phyloP scores from a whole-genome alignment of 2,329 filamentous ascomycete species.

The Trichothecium sympodiale region DNA sequence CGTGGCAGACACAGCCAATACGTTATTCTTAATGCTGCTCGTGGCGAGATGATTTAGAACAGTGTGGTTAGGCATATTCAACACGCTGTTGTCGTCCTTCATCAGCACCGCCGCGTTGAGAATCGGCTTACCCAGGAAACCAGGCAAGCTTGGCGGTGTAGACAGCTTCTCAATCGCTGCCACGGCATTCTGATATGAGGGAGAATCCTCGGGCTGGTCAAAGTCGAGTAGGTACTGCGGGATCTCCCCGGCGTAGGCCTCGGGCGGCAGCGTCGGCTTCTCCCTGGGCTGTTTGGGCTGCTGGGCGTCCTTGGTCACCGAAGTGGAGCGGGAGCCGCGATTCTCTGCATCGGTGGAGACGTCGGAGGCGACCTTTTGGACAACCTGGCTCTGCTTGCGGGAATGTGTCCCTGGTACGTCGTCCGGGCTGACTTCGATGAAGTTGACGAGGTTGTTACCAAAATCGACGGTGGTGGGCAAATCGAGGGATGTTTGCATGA shows the following conservation, averaged over 20 bases:
- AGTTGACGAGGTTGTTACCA: constrained; percentile 96
- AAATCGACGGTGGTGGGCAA: constrained; percentile 95
- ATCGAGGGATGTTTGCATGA: constrained; percentile 80
- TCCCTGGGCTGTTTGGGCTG: constrained; percentile 32
- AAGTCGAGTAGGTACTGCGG: constrained; percentile 80
- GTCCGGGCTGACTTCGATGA: constrained; percentile 82
- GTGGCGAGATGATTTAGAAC: constrained; percentile 94
- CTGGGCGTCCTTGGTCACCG: constrained; percentile 1
- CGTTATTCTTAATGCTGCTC: constrained; percentile 94
- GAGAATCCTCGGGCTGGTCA: constrained; percentile 72
- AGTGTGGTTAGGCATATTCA: constrained; percentile 95
- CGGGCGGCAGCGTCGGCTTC: constrained; percentile 43
- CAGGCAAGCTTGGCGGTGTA: constrained; percentile 72
- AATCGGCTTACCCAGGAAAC: constrained; percentile 90
- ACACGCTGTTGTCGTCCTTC: constrained; percentile 95
- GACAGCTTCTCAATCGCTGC: constrained; percentile 69
- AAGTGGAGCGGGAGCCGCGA: constrained; percentile 3
- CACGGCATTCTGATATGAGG: constrained; percentile 62
- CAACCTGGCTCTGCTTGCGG: constrained; percentile 9
- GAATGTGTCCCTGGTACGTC: constrained; percentile 36
- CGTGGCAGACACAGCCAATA: constrained; percentile 88
- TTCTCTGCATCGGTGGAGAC: constrained; percentile 16
- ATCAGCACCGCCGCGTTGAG: constrained; percentile 82
- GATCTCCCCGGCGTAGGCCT: constrained; percentile 60
- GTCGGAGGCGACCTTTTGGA: constrained; percentile 11